Base-by-base conservation (phyloP, 345 rosid species). In the Hibiscus trionum region DNA sequence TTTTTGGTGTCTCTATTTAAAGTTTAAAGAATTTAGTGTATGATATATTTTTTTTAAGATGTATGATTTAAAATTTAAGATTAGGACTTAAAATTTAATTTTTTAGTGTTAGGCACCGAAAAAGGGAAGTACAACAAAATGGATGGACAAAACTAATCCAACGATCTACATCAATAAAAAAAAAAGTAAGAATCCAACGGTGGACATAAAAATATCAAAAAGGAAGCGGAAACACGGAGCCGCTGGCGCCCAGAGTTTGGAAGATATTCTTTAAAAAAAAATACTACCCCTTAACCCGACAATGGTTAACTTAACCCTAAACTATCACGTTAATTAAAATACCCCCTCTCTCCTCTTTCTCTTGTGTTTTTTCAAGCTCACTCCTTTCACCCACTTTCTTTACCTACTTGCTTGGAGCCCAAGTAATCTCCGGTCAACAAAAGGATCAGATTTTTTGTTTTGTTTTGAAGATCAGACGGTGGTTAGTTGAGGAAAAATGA, bases 181-280 rank as follows among this genome's bases (percentile, higher is more conserved):
- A 24, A 8, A 70, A 68, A 9, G n/a, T 52, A 2, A 24, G 73
- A 72, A 77, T 78, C 84, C 66, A n/a, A 75, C 81, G 77, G 84
- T 78, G 17, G 17, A 61, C 31, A 35, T 61, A 27, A 26, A 47
- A 47, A 31, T 47, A 49, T 46, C 3, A 69, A 44, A 55, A 75
- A 66, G 56, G 84, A 78, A 72, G 95, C 91, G 95, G 86, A 84
- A 79, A 89, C 86, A 57, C 71, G 95, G 82, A 86, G 86, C 84
- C 88, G 95, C 85, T 84, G 85, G 84, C 82, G 84, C 94, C 85
- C 84, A 83, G 88, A 84, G 88, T 84, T 84, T 61, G 94, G 94
- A 87, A 83, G 85, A 80, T 83, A 83, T 80, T 75, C 56, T 3
- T 7, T 15, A 16, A 5, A 8, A 11, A 11, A 59, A 6, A 60